Evolutionary conservation across 1,284 basidiomycete genomes (phyloP).

Genomic region (Athelia sp.): DNA sequence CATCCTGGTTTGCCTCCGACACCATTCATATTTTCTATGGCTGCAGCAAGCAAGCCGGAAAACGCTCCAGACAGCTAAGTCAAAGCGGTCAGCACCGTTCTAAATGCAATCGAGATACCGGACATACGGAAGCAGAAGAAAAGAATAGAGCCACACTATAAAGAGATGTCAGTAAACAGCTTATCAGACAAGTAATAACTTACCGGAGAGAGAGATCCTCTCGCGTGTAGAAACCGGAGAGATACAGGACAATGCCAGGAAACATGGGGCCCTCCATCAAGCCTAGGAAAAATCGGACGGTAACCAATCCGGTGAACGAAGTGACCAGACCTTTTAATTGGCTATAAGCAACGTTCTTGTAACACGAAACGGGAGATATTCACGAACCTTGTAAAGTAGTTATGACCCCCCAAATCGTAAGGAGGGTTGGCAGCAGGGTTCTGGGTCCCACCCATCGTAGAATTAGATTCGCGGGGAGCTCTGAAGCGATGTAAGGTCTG

Average conservation of each 20-base stretch:
- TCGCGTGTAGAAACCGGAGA: conserved; percentile 49
- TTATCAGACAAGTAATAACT: too few species aligned
- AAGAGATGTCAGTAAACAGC: too few species aligned
- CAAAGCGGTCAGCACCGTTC: too few species aligned
- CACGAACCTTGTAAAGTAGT: conserved; percentile 41
- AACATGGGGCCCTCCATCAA: conserved; percentile 50
- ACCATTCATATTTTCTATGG: conserved; percentile 44
- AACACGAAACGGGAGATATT: background rate
- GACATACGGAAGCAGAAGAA: conserved; percentile 3
- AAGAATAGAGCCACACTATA: conserved; percentile 2
- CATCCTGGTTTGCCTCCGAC: conserved; percentile 43
- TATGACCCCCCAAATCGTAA: conserved; percentile 48
- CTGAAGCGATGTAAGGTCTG: conserved; percentile 52
- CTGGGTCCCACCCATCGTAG: conserved; percentile 50
- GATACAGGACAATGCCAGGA: conserved; percentile 52
- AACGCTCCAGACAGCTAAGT: conserved; percentile 53
- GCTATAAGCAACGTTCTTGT: background rate
- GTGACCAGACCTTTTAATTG: conserved; percentile 40
- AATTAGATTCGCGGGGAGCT: conserved; percentile 56
- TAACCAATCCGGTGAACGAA: conserved; percentile 43
- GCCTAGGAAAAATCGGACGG: conserved; percentile 52
- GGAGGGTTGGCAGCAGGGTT: conserved; percentile 42
- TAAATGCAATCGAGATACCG: conserved; percentile 12
- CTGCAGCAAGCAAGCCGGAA: conserved; percentile 54
- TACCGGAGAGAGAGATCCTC: conserved; percentile 45